A percentile compares a stretch with the other conserved stretches of the same genome.
Conservation (phyloP, 305 asterid genomes). For the Andrographis paniculata region DNA sequence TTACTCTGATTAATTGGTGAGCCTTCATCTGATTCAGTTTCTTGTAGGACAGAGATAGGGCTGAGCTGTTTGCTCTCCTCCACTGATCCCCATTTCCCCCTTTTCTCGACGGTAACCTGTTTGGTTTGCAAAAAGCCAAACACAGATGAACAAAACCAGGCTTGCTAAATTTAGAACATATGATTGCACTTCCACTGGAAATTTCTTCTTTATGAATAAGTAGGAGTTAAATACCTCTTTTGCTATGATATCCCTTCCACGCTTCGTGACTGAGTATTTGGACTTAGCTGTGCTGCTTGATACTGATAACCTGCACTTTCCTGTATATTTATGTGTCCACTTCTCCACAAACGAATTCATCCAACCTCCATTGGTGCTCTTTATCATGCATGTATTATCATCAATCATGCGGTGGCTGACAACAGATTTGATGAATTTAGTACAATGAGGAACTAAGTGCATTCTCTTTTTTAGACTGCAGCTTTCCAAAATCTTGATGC, state of each 20-base stretch:
- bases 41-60: constrained; percentile 60
- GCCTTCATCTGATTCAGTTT: constrained; percentile 31
- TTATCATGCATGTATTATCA: constrained; percentile 14
- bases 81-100: constrained; percentile 15
- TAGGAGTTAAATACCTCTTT: neutral
- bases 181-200: too few species aligned
- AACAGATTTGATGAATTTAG: constrained; percentile 28
- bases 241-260: neutral
- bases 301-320: constrained; percentile 23
- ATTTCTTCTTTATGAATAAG: too few species aligned
- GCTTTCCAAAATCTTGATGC: neutral
- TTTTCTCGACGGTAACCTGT: constrained; percentile 23
- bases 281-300: constrained; percentile 20
- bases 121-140: constrained; percentile 19
- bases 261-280: constrained; percentile 24
- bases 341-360: too few species aligned
- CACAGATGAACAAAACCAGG: neutral
- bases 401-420: constrained; percentile 23
- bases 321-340: constrained; percentile 11
- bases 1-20: constrained; percentile 34
- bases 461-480: constrained; percentile 26
- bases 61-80: constrained; percentile 41
- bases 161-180: too few species aligned
- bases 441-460: constrained; percentile 29
- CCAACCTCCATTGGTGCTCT: constrained; percentile 8